A percentile compares a stretch with the other conserved stretches of the same genome.
Evolutionary conservation across 2,329 filamentous ascomycete genomes (phyloP).

Genomic region (Septoria linicola): DNA sequence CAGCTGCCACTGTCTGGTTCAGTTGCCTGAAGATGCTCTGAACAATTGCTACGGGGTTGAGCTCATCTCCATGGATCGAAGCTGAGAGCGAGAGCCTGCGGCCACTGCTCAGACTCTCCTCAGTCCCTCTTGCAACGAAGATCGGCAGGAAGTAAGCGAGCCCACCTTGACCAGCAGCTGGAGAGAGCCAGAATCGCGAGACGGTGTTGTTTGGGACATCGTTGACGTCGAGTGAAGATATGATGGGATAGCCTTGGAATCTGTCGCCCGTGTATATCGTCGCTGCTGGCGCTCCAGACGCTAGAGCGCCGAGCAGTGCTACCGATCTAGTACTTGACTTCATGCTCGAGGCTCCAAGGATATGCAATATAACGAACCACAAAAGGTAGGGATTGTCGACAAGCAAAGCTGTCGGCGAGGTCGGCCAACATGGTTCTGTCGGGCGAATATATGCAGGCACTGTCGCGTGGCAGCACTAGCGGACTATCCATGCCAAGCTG

Average conservation of each 20-base stretch:
- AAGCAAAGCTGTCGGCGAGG: neutral
- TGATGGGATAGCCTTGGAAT: constrained; percentile 27
- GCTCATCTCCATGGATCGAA: constrained; percentile 43
- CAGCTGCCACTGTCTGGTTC: constrained; percentile 38
- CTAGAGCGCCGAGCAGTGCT: constrained; percentile 2
- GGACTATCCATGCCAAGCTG: constrained; percentile 19
- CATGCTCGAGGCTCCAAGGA: neutral
- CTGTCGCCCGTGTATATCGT: constrained; percentile 27
- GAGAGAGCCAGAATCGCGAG: constrained; percentile 41
- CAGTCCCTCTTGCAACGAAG: constrained; percentile 41
- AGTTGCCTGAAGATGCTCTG: constrained; percentile 40
- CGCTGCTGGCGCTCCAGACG: neutral
- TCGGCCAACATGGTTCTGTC: constrained; percentile 2
- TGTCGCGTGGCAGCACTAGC: constrained; percentile 16
- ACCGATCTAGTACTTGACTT: constrained; percentile 1
- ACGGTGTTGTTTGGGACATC: constrained; percentile 40
- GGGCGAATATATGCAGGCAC: constrained; percentile 14
- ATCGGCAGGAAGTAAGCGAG: constrained; percentile 41
- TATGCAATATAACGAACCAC: too few relatives aligned
- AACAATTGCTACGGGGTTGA: constrained; percentile 41
- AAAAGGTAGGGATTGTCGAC: neutral
- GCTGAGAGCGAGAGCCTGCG: constrained; percentile 41
- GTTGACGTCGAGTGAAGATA: constrained; percentile 35
- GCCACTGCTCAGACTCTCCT: constrained; percentile 39
- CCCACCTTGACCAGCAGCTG: constrained; percentile 42